Conservation (phyloP, 768 basidiomycete genomes). For the Amanita brunnescens region DNA sequence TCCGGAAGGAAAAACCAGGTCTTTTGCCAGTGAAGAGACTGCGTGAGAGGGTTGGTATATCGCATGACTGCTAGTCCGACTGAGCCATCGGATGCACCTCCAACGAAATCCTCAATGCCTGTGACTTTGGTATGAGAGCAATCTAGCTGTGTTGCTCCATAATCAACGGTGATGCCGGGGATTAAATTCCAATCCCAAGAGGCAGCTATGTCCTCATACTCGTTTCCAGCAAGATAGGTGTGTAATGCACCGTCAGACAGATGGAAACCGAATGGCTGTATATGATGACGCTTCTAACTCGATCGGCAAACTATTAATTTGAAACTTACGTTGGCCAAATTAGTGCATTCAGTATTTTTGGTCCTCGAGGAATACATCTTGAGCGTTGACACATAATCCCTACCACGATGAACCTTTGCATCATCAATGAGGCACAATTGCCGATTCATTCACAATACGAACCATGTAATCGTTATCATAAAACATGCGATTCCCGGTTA, state of each 20-base stretch:
- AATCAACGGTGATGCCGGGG: constrained; percentile 64
- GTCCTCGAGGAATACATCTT: constrained; percentile 58
- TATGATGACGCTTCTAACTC: background rate
- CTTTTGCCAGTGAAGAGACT: constrained; percentile 52
- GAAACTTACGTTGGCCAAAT: constrained; percentile 45
- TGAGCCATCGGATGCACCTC: constrained; percentile 51
- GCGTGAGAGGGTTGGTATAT: constrained; percentile 56
- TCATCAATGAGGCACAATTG: background rate
- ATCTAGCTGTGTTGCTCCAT: constrained; percentile 42
- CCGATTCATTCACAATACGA: constrained; percentile 3
- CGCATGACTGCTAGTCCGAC: constrained; percentile 55
- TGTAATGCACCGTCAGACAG: constrained; percentile 56
- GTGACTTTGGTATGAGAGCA: constrained; percentile 34
- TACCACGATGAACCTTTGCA: constrained; percentile 51
- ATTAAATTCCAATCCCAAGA: constrained; percentile 76
- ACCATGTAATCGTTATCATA: constrained; percentile 67
- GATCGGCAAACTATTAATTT: background rate
- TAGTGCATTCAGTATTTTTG: constrained; percentile 56
- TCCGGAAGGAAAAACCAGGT: constrained; percentile 65
- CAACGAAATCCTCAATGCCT: constrained; percentile 53
- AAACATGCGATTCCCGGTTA: constrained; percentile 56
- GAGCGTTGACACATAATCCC: constrained; percentile 48
- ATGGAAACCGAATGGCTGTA: constrained; percentile 57
- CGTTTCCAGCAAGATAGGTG: constrained; percentile 55
- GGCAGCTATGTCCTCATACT: constrained; percentile 67